Evolutionary conservation across 2,329 filamentous ascomycete species (phyloP), one percentile per base, ranked within the genome.

Genomic region (Beauveria australis): DNA sequence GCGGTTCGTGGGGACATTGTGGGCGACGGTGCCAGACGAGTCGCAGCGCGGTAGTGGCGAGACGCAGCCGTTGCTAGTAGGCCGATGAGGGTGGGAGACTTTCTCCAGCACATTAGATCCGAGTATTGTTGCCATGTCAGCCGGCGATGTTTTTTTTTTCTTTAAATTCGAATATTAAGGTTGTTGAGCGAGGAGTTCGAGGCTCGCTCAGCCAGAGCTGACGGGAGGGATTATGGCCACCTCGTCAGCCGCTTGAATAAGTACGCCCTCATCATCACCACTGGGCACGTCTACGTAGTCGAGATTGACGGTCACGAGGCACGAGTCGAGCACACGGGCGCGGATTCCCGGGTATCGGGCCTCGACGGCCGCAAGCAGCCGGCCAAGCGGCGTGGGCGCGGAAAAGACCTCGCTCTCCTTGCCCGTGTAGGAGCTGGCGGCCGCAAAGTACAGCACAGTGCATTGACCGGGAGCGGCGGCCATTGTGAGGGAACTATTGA

Each of bases 161-260:
- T 37, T 37, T 37, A 37, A 4, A 16, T 6, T 37, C 16, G 33
- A 37, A 6, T 37, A 16, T 16, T 3, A 16, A 37, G 33, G 33
- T 16, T 37, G 33, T 37, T 37, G 33, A 37, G 12, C 14, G 5
- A 37, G 33, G 30, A 5, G 5, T 16, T 37, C 12, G 14, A 16
- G 26, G 7, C 48, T 43, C 48, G 43, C 8, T 80, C 73, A 94
- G 5, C 91, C 91, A 43, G 91, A 92, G 78, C 91, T 95, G 65
- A 95, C 91, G 10, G 91, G 91, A 40, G 91, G 91, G 61, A 95
- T 93, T 41, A 95, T 88, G 47, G 89, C 91, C 60, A 95, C 89
- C 75, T 95, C 91, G 70, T 95, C 91, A 30, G 87, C 89, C 64
- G 84, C 84, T 56, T 84, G 75, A 61, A 95, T 88, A 60, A 83